Conservation (phyloP, 768 basidiomycete species). For the button mushroom (Agaricus bisporus) region DNA sequence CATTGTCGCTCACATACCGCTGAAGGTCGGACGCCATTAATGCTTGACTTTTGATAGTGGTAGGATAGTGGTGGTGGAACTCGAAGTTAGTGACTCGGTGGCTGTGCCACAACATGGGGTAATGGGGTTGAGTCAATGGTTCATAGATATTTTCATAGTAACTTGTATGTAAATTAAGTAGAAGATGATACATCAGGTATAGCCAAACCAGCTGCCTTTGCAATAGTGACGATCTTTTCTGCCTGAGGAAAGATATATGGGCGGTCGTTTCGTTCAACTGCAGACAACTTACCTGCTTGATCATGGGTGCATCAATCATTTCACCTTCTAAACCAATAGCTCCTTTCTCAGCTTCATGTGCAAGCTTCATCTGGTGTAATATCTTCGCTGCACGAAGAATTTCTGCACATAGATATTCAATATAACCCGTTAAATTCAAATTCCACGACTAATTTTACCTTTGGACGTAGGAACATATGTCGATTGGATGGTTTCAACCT, state of each 20-base stretch:
- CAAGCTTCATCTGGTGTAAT: constrained; percentile 54
- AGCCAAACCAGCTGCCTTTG: constrained; percentile 46
- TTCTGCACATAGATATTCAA: constrained; percentile 37
- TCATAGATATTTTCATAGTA: neutral
- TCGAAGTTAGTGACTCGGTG: neutral
- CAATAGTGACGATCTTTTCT: constrained; percentile 44
- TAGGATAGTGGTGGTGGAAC: neutral
- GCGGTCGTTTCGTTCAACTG: too few species aligned
- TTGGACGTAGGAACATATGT: constrained; percentile 71
- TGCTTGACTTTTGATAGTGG: neutral
- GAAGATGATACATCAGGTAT: constrained; percentile 36
- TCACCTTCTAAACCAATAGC: constrained; percentile 76
- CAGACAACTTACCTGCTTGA: constrained; percentile 56
- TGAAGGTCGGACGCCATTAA: constrained; percentile 32
- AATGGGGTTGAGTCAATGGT: neutral
- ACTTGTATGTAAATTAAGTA: neutral
- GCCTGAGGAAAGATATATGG: constrained; percentile 19
- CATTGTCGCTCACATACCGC: constrained; percentile 75
- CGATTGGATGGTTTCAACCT: constrained; percentile 70
- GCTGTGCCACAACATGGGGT: neutral
- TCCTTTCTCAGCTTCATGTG: constrained; percentile 47
- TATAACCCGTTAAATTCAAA: neutral
- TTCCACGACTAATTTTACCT: constrained; percentile 38
- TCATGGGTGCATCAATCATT: constrained; percentile 92
- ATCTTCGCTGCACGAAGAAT: constrained; percentile 74